A percentile compares a stretch with the other conserved stretches of the same genome.
phyloP scores from a whole-genome alignment of 2,329 filamentous ascomycete species.

The Claviceps digitariae region DNA sequence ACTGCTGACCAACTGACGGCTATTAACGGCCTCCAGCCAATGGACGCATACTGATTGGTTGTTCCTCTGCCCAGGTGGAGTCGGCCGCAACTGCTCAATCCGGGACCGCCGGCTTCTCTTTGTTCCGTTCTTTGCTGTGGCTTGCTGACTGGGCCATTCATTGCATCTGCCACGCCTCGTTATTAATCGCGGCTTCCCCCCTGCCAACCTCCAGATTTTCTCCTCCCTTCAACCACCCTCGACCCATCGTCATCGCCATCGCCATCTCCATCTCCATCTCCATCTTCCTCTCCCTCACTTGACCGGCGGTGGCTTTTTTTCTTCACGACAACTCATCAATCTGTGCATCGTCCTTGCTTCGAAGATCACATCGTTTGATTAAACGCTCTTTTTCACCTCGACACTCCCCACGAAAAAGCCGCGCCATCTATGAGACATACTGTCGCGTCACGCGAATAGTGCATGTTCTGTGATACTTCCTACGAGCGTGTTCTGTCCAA shows the following conservation, averaged over 20 bases:
- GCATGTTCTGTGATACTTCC: constrained; percentile 1
- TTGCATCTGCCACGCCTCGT: not conserved
- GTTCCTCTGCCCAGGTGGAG: not conserved
- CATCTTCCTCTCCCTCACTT: not conserved
- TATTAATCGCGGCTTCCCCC: constrained; percentile 1
- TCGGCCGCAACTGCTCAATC: not conserved
- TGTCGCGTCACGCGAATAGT: not conserved
- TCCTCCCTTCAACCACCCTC: constrained; percentile 1
- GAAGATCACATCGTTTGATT: not conserved
- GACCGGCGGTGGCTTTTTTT: not conserved
- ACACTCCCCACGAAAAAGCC: not conserved
- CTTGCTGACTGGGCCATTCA: not conserved
- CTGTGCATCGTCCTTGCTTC: not conserved
- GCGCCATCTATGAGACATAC: not conserved
- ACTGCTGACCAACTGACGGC: constrained; percentile 16
- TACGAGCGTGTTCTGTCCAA: not conserved
- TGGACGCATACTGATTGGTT: not conserved
- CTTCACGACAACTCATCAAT: not conserved
- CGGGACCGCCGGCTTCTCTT: not conserved
- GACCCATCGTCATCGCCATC: constrained; percentile 1
- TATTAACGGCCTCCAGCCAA: not conserved
- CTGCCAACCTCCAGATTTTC: not conserved
- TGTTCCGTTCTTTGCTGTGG: not conserved
- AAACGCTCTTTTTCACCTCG: not conserved
- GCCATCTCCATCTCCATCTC: too few relatives aligned